Percentiles rank a stretch among this genome's conserved stretches.
Evolutionary conservation across 106 monocot species (phyloP).

Genomic region (Posidonia australis): DNA sequence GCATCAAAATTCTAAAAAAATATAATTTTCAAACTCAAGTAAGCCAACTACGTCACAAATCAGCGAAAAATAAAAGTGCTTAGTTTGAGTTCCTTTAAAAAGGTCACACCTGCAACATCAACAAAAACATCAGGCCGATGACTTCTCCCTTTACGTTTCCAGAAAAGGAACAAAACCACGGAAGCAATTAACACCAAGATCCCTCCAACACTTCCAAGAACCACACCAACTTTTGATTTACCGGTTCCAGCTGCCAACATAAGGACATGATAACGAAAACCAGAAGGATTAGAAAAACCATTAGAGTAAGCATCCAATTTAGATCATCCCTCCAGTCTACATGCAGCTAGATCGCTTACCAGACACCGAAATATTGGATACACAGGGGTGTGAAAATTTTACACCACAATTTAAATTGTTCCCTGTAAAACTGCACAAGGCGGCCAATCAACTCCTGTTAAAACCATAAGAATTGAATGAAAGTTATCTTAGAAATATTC

Average conservation of each 20-base stretch:
- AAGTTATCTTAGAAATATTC: not conserved
- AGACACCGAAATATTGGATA: conserved; percentile 25
- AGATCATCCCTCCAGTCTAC: not conserved
- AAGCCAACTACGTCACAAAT: too few relatives aligned
- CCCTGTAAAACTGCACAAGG: conserved; percentile 58
- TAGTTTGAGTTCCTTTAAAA: not conserved
- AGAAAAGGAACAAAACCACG: conserved; percentile 24
- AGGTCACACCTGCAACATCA: conserved; percentile 59
- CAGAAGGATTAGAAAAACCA: not conserved
- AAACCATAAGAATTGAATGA: conserved; percentile 3
- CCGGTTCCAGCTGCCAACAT: conserved; percentile 36
- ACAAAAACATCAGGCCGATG: conserved; percentile 37
- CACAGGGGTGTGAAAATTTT: conserved; percentile 35
- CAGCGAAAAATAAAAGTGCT: too few relatives aligned
- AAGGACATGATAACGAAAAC: not conserved
- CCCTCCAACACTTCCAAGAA: conserved; percentile 42
- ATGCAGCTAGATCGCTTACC: conserved; percentile 24
- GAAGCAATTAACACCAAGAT: conserved; percentile 18
- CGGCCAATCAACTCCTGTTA: not conserved
- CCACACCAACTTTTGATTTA: conserved; percentile 34
- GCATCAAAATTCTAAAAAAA: too few relatives aligned
- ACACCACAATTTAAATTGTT: conserved; percentile 68
- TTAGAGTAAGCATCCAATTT: not conserved
- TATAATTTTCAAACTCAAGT: too few relatives aligned
- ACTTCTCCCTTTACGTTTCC: conserved; percentile 28